These are phyloP conservation scores for Trypanosoma mega DNA, from an alignment of 208 protist species.

Conservation along the genomic window DNA sequence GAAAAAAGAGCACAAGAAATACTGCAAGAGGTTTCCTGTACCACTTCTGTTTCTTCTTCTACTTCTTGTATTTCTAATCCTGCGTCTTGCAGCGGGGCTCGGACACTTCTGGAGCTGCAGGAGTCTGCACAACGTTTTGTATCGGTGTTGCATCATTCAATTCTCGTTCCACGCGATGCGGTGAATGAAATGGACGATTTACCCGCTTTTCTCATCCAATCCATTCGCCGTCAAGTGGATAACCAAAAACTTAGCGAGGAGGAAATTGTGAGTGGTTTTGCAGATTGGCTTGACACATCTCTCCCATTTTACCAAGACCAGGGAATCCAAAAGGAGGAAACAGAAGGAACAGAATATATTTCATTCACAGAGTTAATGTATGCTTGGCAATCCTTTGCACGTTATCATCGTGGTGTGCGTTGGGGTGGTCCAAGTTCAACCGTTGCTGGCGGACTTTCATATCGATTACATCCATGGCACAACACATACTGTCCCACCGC, in stretches of 20 bases:
- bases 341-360: slow-evolving; percentile 9
- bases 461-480: slow-evolving; percentile 72
- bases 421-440: slow-evolving; percentile 52
- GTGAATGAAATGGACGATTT: slow-evolving; percentile 27
- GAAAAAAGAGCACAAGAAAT: not conserved
- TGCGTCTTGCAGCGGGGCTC: not conserved
- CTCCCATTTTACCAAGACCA: slow-evolving; percentile 7
- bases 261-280: slow-evolving; percentile 31
- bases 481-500: slow-evolving; percentile 61
- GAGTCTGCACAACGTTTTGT: slow-evolving; percentile 18
- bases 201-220: slow-evolving; percentile 19
- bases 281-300: slow-evolving; percentile 37
- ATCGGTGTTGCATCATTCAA: not conserved
- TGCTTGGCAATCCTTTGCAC: slow-evolving; percentile 56
- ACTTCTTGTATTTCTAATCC: too few species aligned
- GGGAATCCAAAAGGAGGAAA: not conserved
- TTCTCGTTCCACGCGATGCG: slow-evolving; percentile 26
- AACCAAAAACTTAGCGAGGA: slow-evolving; percentile 24
- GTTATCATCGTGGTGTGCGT: slow-evolving; percentile 77
- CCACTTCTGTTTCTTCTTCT: not conserved
- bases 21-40: slow-evolving; percentile 1
- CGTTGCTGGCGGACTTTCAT: slow-evolving; percentile 33
- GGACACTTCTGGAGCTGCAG: slow-evolving; percentile 19
- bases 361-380: slow-evolving; percentile 50
- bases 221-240: slow-evolving; percentile 1